A percentile compares a stretch with the other conserved stretches of the same genome.
Conservation (phyloP, 257 asterid genomes). For the Lantana camara region DNA sequence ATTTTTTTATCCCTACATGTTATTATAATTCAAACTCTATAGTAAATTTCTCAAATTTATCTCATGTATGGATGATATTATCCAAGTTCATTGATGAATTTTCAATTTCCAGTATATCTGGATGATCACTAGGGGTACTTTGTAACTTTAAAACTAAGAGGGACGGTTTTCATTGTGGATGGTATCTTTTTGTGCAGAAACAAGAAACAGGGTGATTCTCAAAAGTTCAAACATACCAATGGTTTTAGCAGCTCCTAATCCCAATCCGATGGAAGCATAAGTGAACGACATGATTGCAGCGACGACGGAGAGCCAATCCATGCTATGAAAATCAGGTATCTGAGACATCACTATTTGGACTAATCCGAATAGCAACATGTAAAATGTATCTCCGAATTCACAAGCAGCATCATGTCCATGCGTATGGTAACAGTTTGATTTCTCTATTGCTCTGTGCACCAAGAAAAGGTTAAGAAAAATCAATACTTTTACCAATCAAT, state of each 20-base stretch:
- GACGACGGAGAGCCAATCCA: conserved; percentile 72
- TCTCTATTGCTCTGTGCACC: conserved; percentile 66
- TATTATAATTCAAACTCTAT: no score
- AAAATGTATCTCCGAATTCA: conserved; percentile 35
- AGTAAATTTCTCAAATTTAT: no score
- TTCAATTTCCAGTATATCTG: no score
- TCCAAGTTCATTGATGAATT: no score
- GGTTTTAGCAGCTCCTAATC: conserved; percentile 67
- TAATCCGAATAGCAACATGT: conserved; percentile 67
- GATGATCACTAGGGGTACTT: no score
- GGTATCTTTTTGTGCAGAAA: no score
- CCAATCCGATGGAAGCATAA: conserved; percentile 68
- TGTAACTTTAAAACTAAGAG: no score
- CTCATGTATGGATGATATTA: no score
- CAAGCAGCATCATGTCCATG: conserved; percentile 73
- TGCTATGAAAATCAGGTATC: conserved; percentile 71
- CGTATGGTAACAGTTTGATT: conserved; percentile 75
- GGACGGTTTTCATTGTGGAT: no score
- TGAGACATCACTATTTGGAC: conserved; percentile 69
- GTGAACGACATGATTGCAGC: conserved; percentile 83
- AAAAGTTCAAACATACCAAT: conserved; percentile 55
- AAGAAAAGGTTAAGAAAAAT: background rate
- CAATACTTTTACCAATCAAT: no score
- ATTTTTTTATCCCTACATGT: no score
- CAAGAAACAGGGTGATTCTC: no score